Percentiles rank a stretch among this genome's conserved stretches.
These are phyloP conservation scores for Nicotiana tabacum DNA, from an alignment of 257 asterid species.

Conservation along the genomic window DNA sequence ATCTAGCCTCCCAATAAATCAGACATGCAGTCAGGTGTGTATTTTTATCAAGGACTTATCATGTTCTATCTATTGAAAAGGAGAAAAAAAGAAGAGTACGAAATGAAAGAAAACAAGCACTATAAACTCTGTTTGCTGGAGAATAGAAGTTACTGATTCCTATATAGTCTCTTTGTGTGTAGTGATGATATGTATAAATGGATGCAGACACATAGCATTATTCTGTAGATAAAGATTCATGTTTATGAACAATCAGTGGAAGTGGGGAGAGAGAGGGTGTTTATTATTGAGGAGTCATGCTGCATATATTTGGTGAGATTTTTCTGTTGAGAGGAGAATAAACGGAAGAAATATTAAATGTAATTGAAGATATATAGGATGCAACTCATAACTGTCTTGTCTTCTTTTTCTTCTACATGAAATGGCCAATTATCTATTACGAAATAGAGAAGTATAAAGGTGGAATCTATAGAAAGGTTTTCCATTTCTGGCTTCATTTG, in stretches of 20 bases:
- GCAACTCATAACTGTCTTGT: neutral
- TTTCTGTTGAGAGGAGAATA: neutral
- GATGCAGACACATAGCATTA: neutral
- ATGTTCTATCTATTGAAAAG: neutral
- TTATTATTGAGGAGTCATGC: neutral
- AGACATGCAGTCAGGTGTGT: slow-evolving; percentile 51
- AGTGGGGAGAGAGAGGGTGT: neutral
- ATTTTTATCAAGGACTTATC: neutral
- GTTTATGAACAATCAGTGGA: neutral
- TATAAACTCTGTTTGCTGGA: neutral
- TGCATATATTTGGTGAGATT: neutral
- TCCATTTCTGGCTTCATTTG: neutral
- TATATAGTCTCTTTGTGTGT: neutral
- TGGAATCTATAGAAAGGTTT: neutral
- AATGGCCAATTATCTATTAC: neutral
- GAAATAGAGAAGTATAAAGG: neutral
- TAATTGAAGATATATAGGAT: neutral
- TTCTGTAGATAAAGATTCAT: neutral
- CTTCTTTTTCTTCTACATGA: neutral
- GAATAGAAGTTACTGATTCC: neutral
- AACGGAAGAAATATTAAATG: neutral
- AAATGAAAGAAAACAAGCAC: neutral
- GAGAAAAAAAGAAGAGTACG: neutral
- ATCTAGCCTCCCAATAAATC: slow-evolving; percentile 32
- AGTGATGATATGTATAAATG: neutral